Evolutionary conservation across 176 grass and related monocot species (phyloP), one percentile per base, ranked within the genome.

Genomic region (Oryza glumipatula): DNA sequence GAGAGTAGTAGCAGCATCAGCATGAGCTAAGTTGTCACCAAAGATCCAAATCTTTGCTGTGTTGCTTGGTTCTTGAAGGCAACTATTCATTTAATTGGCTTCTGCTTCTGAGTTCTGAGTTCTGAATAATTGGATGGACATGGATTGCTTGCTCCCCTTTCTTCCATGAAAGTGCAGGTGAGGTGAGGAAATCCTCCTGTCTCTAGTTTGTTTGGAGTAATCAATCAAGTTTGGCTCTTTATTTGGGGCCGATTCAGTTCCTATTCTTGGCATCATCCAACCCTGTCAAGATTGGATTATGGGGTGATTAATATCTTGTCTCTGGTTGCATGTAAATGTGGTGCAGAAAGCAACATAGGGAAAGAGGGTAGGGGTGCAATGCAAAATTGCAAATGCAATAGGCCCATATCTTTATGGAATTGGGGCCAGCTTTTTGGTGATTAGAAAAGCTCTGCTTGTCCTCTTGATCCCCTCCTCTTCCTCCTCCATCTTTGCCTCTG

Each of bases 311-410:
- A 79, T 78, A 79, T 84, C 64, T 84, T 70, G 49, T 83, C 83
- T 51, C 19, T 21, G 76, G 22, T 26, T 26, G 84, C 84, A 74
- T 87, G 76, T 39, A 90, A 65, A 75, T 90, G 76, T 80, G 70
- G 84, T 58, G 80, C 80, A 87, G 43, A 87, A 90, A 90, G 80
- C 89, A 83, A 90, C 84, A 76, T 79, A n/a, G 63, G 70, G 32
- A 74, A 74, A 49, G 65, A 23, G 35, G n/a, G 39, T 17, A 38
- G 19, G 70, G 3, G 49, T 16, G 49, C 5, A 15, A 15, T 6
- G 49, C 49, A 52, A 49, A 52, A 15, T 5, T 6, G 49, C 49
- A 52, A 49, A 52, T 52, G 39, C 10, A 74, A 68, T 69, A 85
- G 79, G 38, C 30, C 74, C 80, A 60, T 74, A 60, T 87, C 81